These are phyloP conservation scores for Exidia glandulosa DNA, from an alignment of 768 basidiomycete species.

Conservation along the genomic window DNA sequence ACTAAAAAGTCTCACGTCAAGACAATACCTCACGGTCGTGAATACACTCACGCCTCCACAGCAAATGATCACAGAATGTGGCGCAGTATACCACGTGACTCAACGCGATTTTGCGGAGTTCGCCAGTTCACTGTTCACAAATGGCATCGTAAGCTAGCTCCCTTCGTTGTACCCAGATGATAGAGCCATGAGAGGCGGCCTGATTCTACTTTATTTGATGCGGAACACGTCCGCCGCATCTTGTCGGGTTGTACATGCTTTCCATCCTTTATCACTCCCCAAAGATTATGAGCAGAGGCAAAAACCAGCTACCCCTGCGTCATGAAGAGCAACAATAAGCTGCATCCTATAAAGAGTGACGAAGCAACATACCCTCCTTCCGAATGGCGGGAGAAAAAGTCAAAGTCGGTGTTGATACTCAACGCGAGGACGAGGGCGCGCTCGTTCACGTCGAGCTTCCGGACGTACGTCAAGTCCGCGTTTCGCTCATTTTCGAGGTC, in stretches of 20 bases:
- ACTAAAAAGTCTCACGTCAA: no score
- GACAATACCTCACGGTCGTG: no score
- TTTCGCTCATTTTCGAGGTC: slow-evolving; percentile 18
- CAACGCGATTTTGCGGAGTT: no score
- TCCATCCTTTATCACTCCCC: neutral
- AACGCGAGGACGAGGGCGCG: slow-evolving; percentile 56
- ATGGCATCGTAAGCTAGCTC: neutral
- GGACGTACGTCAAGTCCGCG: slow-evolving; percentile 10
- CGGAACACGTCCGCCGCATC: neutral
- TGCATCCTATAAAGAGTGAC: neutral
- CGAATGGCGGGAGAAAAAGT: slow-evolving; percentile 80
- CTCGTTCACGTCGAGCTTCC: slow-evolving; percentile 39
- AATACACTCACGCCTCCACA: no score
- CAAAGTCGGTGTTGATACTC: slow-evolving; percentile 72
- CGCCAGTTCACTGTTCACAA: no score
- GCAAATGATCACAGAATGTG: no score
- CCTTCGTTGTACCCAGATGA: neutral
- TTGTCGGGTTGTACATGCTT: neutral
- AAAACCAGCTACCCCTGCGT: neutral
- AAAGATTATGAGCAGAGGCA: neutral
- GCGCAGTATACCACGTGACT: no score
- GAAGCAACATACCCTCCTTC: slow-evolving; percentile 13
- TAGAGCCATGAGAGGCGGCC: no score
- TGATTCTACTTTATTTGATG: neutral
- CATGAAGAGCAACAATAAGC: slow-evolving; percentile 4